Evolutionary conservation across 1,139 yeast species (phyloP).

Genomic region (Ogataea hybrid): DNA sequence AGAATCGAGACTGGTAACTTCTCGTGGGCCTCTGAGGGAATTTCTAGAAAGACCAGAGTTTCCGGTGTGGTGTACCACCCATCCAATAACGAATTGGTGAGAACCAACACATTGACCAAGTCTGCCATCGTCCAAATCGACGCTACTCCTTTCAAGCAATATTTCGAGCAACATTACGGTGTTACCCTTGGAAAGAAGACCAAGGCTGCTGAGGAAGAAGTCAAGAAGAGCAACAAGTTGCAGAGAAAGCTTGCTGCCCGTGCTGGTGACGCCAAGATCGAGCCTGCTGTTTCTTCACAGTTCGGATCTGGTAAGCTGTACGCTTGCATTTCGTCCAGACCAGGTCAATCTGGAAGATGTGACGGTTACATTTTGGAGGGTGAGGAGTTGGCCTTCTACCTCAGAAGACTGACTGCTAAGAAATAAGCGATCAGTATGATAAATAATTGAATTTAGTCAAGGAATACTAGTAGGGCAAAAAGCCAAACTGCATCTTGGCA

Average conservation of each 20-base stretch:
- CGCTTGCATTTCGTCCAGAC: conserved; percentile 99
- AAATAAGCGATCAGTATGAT: conserved; percentile 53
- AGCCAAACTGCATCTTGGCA: too few relatives aligned
- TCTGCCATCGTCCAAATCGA: conserved; percentile 98
- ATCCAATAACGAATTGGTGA: conserved; percentile 98
- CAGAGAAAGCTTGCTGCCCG: conserved; percentile 93
- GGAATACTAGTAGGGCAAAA: not conserved
- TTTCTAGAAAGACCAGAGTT: conserved; percentile 98
- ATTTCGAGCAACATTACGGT: conserved; percentile 99
- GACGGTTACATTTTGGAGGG: conserved; percentile 99
- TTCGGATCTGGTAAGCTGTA: conserved; percentile 98
- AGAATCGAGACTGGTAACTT: conserved; percentile 99
- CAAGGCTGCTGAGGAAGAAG: conserved; percentile 44
- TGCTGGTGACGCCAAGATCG: conserved; percentile 81
- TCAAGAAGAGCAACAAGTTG: conserved; percentile 73
- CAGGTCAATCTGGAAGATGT: conserved; percentile 99
- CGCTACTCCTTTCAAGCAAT: conserved; percentile 99
- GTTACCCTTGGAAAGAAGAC: conserved; percentile 84
- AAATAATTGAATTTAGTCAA: conserved; percentile 4
- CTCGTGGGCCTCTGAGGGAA: conserved; percentile 99
- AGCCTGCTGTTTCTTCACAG: conserved; percentile 90
- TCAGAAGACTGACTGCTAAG: conserved; percentile 99
- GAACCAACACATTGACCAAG: conserved; percentile 99
- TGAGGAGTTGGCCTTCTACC: conserved; percentile 99
- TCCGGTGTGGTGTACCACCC: conserved; percentile 98